A percentile compares a stretch with the other conserved stretches of the same genome.
phyloP scores from a whole-genome alignment of 768 basidiomycete species.

The Thelephora ganbajun region DNA sequence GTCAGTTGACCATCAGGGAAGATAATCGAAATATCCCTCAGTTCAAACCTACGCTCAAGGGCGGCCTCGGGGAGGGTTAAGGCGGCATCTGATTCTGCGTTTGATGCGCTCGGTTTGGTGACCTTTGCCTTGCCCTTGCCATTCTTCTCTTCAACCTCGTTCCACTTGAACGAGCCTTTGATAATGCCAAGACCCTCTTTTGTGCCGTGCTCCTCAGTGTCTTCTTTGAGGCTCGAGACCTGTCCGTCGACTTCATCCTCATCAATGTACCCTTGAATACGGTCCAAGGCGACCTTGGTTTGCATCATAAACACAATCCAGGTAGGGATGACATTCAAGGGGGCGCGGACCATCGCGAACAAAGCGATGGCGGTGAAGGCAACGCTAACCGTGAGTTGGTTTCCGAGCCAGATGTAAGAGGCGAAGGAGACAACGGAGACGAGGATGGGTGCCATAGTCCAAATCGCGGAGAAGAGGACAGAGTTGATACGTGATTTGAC shows the following conservation, averaged over 20 bases:
- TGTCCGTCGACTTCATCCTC: slow-evolving; percentile 52
- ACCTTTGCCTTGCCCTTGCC: slow-evolving; percentile 12
- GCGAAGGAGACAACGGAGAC: slow-evolving; percentile 75
- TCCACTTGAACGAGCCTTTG: slow-evolving; percentile 43
- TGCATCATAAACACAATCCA: slow-evolving; percentile 72
- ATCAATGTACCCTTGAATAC: slow-evolving; percentile 44
- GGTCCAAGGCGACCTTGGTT: slow-evolving; percentile 41
- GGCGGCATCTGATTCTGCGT: slow-evolving; percentile 4
- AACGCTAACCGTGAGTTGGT: slow-evolving; percentile 60
- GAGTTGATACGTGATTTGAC: slow-evolving; percentile 61
- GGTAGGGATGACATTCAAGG: slow-evolving; percentile 67
- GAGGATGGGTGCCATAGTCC: slow-evolving; percentile 64
- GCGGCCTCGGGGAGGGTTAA: slow-evolving; percentile 16
- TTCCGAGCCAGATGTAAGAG: slow-evolving; percentile 54
- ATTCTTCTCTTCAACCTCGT: slow-evolving; percentile 27
- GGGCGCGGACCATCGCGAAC: slow-evolving; percentile 72
- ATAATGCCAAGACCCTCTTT: slow-evolving; percentile 29
- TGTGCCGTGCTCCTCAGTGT: slow-evolving; percentile 8
- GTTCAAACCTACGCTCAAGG: slow-evolving; percentile 36
- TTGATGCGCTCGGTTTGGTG: neutral
- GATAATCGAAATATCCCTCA: slow-evolving; percentile 47
- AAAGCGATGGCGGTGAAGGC: slow-evolving; percentile 84
- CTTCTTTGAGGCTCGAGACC: slow-evolving; percentile 40
- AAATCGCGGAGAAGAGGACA: slow-evolving; percentile 56
- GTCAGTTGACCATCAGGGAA: slow-evolving; percentile 67